Conservation (phyloP, 768 basidiomycete genomes). For the Tricholoma furcatifolium region DNA sequence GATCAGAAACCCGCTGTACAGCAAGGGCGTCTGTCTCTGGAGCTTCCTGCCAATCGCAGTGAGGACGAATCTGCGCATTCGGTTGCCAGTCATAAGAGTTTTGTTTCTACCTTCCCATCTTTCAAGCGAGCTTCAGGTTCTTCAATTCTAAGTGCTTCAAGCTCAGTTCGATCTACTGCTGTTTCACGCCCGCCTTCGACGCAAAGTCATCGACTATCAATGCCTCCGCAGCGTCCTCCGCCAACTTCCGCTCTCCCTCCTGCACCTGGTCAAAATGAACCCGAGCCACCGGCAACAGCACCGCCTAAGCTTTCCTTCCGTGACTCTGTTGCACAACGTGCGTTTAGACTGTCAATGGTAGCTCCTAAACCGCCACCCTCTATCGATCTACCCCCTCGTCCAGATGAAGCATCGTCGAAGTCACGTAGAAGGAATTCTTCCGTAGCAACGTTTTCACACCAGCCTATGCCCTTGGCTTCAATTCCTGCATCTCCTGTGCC, state of each 20-base stretch:
- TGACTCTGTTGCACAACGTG: conserved; percentile 55
- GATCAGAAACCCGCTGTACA: conserved; percentile 22
- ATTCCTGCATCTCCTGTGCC: conserved; percentile 49
- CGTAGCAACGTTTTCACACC: conserved; percentile 28
- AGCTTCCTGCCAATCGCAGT: conserved; percentile 32
- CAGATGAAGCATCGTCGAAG: conserved; percentile 49
- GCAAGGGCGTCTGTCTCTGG: conserved; percentile 10
- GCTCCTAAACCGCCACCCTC: conserved; percentile 68
- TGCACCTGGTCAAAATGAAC: conserved; percentile 44
- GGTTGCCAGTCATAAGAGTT: conserved; percentile 39
- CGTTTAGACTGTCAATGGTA: conserved; percentile 55
- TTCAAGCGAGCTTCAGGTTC: conserved; percentile 55
- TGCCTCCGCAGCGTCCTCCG: conserved; percentile 72
- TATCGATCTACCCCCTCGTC: conserved; percentile 60
- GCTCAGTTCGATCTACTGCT: conserved; percentile 39
- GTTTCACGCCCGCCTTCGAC: conserved; percentile 27
- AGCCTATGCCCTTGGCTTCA: conserved; percentile 28
- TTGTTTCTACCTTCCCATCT: conserved; percentile 43
- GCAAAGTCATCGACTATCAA: conserved; percentile 59
- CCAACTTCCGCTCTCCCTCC: conserved; percentile 71
- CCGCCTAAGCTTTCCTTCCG: conserved; percentile 45
- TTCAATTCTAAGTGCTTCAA: conserved; percentile 45
- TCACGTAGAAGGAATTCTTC: conserved; percentile 36
- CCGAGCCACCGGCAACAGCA: conserved; percentile 17
- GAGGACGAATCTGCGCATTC: conserved; percentile 37